Base-by-base conservation (phyloP, 768 basidiomycete species). In the Tephrocybe sp. region DNA sequence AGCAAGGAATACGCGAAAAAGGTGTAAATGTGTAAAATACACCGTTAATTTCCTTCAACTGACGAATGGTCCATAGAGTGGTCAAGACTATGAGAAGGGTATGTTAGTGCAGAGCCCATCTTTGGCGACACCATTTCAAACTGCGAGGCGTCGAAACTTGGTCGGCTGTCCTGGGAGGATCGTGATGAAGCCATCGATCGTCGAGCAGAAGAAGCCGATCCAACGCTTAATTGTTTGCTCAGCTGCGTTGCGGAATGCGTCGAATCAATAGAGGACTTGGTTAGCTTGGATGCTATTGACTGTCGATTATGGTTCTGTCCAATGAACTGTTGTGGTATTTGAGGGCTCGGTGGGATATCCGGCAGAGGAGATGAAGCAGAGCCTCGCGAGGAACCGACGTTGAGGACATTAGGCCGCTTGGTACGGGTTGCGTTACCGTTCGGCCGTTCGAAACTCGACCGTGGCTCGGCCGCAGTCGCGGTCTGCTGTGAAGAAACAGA, bases 71-170 rank as follows among this genome's bases (percentile, higher is more conserved):
- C 45, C 11, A 35, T 30, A 8, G 46, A 51, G 8, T 78, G 73
- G 60, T 83, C 79, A 49, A 79, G 62, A 22, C 66, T 69, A 65
- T 78, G 73, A 60, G 84, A 84, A 17, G 85, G 83, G 62, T 84
- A 83, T 53, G 75, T 70, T 54, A 84, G 60, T 34, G 71, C 58
- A 63, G 72, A 56, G 54, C 66, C 64, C 58, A 69, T 68, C 66
- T 76, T 76, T 35, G 84, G 73, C 19, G 80, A 76, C 26, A 85
- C 76, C 33, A 84, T 76, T 67, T 87, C 86, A 60, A 85, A 86
- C 60, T 85, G 83, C 13, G 83, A 80, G 12, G 70, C 73, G 58
- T 89, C 85, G 51, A 84, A 75, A 61, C 81, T 84, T 33, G 75
- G 74, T 17, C 75, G 68, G 50, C 72, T 74, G 43, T 71, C 70